Percentiles rank a stretch among this genome's conserved stretches.
These are phyloP conservation scores for Omphalotus guepiniiformis DNA, from an alignment of 768 basidiomycete species.

Conservation along the genomic window DNA sequence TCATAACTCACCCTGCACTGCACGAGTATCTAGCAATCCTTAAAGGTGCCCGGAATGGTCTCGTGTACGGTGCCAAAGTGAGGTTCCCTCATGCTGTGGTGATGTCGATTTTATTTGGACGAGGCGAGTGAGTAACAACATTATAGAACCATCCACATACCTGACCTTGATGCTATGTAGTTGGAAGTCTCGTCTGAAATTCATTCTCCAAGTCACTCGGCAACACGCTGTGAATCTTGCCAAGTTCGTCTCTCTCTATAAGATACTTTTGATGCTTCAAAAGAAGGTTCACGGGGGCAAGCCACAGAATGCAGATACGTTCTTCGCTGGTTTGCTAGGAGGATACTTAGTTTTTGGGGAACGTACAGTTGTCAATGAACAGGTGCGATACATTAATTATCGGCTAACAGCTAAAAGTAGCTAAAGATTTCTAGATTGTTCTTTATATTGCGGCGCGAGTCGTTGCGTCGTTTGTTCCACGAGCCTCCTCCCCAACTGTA, in stretches of 20 bases:
- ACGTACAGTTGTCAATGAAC: conserved; percentile 85
- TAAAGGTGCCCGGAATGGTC: conserved; percentile 90
- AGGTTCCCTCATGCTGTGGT: conserved; percentile 95
- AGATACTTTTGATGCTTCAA: conserved; percentile 79
- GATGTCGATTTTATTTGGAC: conserved; percentile 92
- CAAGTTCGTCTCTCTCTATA: conserved; percentile 93
- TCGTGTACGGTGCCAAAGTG: conserved; percentile 88
- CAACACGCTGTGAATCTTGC: conserved; percentile 91
- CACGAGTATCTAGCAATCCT: conserved; percentile 91
- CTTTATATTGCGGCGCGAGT: conserved; percentile 94
- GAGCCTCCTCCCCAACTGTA: conserved; percentile 55
- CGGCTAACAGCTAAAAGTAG: neutral
- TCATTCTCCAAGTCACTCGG: conserved; percentile 81
- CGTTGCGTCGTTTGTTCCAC: conserved; percentile 86
- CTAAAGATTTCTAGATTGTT: conserved; percentile 64
- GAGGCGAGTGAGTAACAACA: conserved; percentile 76
- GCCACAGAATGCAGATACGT: conserved; percentile 76
- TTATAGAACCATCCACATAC: too few relatives aligned
- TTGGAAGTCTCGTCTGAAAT: conserved; percentile 60
- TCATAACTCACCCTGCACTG: conserved; percentile 65
- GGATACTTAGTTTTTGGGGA: conserved; percentile 89
- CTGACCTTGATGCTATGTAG: conserved; percentile 32
- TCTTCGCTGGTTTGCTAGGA: conserved; percentile 88
- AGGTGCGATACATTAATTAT: conserved; percentile 47
- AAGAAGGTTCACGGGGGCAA: conserved; percentile 79